phyloP scores from a whole-genome alignment of 805 yeast species.

The Cyberlindnera misumaiensis region DNA sequence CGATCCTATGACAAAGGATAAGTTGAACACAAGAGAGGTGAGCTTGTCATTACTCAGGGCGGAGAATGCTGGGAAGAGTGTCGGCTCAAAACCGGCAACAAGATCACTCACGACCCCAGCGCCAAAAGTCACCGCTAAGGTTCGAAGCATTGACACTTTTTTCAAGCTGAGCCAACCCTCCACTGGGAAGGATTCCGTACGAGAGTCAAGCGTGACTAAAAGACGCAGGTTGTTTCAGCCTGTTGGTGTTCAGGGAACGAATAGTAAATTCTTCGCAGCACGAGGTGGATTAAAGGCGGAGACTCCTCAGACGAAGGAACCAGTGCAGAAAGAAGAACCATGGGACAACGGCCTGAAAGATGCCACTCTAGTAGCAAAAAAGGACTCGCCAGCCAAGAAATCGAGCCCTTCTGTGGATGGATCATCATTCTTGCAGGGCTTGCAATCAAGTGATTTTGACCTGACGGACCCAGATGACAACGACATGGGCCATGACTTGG shows the following conservation, averaged over 20 bases:
- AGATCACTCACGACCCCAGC: slow-evolving; percentile 5
- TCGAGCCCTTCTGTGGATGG: neutral
- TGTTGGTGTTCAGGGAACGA: neutral
- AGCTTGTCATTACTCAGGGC: neutral
- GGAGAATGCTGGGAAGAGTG: neutral
- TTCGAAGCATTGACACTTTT: slow-evolving; percentile 11
- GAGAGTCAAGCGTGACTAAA: neutral
- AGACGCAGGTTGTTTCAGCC: slow-evolving; percentile 1
- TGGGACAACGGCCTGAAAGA: neutral
- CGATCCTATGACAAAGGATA: slow-evolving; percentile 44
- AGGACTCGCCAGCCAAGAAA: too few relatives aligned
- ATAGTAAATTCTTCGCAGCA: neutral
- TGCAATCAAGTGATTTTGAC: slow-evolving; percentile 21
- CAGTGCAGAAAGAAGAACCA: neutral
- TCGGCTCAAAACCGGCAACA: neutral
- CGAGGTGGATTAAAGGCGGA: neutral
- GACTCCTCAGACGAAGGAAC: neutral
- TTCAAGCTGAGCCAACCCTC: slow-evolving; percentile 4
- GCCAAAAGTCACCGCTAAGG: neutral
- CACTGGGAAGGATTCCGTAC: neutral
- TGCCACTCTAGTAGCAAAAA: neutral
- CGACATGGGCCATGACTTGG: neutral
- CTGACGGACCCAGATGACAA: slow-evolving; percentile 22
- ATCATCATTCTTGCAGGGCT: neutral
- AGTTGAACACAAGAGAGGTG: slow-evolving; percentile 16